Conservation (phyloP, 768 basidiomycete species). For the Boletus bicolor region DNA sequence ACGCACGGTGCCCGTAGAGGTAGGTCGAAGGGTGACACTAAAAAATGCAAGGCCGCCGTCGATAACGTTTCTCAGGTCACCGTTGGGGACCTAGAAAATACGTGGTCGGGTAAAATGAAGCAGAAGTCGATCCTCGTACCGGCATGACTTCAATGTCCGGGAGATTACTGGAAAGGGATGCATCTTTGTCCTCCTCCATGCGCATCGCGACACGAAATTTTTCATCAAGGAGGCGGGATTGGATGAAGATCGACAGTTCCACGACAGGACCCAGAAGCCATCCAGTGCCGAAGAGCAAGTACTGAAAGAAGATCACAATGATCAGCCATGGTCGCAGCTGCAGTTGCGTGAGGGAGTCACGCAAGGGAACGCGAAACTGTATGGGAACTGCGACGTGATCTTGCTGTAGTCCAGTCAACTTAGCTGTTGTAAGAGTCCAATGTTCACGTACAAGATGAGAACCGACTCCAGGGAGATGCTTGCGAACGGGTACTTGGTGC, state of each 20-base stretch:
- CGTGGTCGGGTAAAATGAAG: background rate
- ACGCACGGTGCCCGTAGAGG: too few species aligned
- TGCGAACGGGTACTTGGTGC: too few species aligned
- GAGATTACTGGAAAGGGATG: constrained; percentile 7
- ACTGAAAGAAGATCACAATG: background rate
- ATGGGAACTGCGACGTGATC: constrained; percentile 39
- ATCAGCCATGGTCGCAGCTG: background rate
- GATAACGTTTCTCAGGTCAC: background rate
- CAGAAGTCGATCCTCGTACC: background rate
- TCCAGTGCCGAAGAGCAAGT: background rate
- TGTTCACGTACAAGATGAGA: constrained; percentile 25
- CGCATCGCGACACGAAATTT: background rate
- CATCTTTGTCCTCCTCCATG: background rate
- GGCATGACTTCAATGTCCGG: constrained; percentile 43
- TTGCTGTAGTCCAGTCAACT: constrained; percentile 24
- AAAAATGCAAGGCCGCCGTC: background rate
- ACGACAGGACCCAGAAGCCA: background rate
- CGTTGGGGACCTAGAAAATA: background rate
- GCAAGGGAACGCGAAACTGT: constrained; percentile 31
- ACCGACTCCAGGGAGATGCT: constrained; percentile 22
- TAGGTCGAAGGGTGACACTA: background rate
- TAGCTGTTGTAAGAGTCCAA: too few species aligned
- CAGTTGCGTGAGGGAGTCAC: background rate
- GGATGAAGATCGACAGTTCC: background rate
- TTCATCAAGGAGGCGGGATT: background rate